Evolutionary conservation across 805 yeast genomes (phyloP), one percentile per base, ranked within the genome.

Genomic region (Candida hungchunana): DNA sequence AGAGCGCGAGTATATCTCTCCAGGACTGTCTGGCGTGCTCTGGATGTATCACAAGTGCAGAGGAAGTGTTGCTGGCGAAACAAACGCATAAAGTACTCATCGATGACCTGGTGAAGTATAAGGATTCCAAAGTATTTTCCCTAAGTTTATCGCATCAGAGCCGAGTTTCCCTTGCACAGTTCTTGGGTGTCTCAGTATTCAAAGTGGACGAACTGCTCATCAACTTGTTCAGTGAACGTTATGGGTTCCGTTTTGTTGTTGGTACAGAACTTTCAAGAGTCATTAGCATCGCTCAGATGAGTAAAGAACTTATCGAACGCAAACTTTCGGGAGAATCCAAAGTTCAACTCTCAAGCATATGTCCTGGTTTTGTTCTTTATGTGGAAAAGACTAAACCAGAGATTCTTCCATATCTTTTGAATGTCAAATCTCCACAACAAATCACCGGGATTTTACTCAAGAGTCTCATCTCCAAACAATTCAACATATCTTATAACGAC

Each of bases 11-110:
- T 45, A 90, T 93, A 31, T 82, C 93, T 2, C 63, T 93, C 33
- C 80, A 88, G 14, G 98, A 93, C 64, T 93, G 98, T 60, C 66
- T 93, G 36, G 98, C 98, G 0, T 93, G 98, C 55, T 79, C 94
- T 7, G 98, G 98, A 1, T 93, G 98, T 59, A 87, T 93, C 36
- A 93, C 98, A 0, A 84, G 96, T 5, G 94, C 96, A n/a, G 98
- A 93, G 56, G 96, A 90, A 44, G 87, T 93, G 6, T 64, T 93
- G 30, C 82, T 93, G 26, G 86, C 95, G 2, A 81, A 86, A 46
- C 98, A 93, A 57, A 84, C 95, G 25, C 94, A 89, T 50, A 75
- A 74, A 16, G 89, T 89, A 48, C 69, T 93, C 31, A 47, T 88
- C 17, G 72, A 73, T 31, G 82, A 79, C 18, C 53, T 85, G 44